A percentile compares a stretch with the other conserved stretches of the same genome.
phyloP scores from a whole-genome alignment of 768 basidiomycete species.

The Naganishia randhawae region DNA sequence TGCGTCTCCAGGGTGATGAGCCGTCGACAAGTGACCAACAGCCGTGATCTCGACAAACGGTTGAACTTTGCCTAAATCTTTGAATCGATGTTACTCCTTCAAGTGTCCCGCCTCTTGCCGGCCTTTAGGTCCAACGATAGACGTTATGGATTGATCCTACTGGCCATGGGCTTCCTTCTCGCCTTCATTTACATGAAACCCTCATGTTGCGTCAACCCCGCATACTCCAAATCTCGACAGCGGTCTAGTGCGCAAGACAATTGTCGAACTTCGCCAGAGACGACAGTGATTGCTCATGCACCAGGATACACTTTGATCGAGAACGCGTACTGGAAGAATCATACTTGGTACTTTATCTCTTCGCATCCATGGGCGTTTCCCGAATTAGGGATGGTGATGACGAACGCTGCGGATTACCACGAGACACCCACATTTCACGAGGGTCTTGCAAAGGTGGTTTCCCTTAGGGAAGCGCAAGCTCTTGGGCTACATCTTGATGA shows the following conservation, averaged over 20 bases:
- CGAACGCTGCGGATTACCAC: constrained; percentile 13
- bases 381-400: constrained; percentile 17
- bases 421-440: constrained; percentile 15
- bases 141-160: neutral
- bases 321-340: constrained; percentile 39
- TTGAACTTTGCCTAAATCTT: too few relatives aligned
- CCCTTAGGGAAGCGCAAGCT: constrained; percentile 22
- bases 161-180: neutral
- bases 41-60: too few relatives aligned
- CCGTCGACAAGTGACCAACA: too few relatives aligned
- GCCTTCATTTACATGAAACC: neutral
- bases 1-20: too few relatives aligned
- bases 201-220: neutral
- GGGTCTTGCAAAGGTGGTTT: constrained; percentile 21
- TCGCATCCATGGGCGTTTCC: constrained; percentile 38
- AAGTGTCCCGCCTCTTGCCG: too few relatives aligned
- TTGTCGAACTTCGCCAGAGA: neutral
- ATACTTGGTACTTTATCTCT: constrained; percentile 36
- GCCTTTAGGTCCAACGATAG: neutral
- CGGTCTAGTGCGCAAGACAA: neutral
- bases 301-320: constrained; percentile 37
- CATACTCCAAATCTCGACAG: neutral
- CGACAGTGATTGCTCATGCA: constrained; percentile 30
- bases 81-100: too few relatives aligned
- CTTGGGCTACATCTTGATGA: constrained; percentile 27